Evolutionary conservation across 768 basidiomycete species (phyloP).

Genomic region (Hericium coralloides): DNA sequence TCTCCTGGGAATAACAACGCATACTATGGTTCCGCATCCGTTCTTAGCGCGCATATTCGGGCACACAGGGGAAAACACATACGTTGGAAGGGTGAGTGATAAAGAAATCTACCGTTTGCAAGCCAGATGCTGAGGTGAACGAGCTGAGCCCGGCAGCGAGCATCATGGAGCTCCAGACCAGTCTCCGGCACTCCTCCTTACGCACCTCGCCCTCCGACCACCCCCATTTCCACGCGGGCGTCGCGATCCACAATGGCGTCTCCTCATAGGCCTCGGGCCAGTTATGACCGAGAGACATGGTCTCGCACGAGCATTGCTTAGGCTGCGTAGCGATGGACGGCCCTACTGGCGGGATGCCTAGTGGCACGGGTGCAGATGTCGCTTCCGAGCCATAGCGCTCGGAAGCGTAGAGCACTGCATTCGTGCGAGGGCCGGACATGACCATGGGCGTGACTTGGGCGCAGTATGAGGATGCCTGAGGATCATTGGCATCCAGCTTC

Average conservation of each 20-base stretch:
- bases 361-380: neutral
- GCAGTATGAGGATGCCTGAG: conserved; percentile 5
- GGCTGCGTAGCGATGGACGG: neutral
- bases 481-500: conserved; percentile 48
- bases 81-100: conserved; percentile 61
- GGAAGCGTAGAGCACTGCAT: neutral
- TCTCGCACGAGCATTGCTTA: conserved; percentile 36
- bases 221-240: conserved; percentile 52
- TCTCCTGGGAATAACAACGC: conserved; percentile 74
- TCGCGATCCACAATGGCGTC: conserved; percentile 53
- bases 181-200: conserved; percentile 61
- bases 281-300: conserved; percentile 40
- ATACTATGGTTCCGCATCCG: conserved; percentile 33
- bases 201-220: conserved; percentile 57
- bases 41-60: neutral
- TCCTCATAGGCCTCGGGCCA: conserved; percentile 44
- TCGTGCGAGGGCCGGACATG: neutral
- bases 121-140: conserved; percentile 40
- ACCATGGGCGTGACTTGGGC: conserved; percentile 6
- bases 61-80: conserved; percentile 17
- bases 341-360: neutral
- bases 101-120: conserved; percentile 35
- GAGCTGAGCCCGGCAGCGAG: conserved; percentile 57
- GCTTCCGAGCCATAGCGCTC: neutral
- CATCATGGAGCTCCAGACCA: conserved; percentile 66